Evolutionary conservation across 1,284 basidiomycete genomes (phyloP).

Genomic region (Ceratobasidium sp.): DNA sequence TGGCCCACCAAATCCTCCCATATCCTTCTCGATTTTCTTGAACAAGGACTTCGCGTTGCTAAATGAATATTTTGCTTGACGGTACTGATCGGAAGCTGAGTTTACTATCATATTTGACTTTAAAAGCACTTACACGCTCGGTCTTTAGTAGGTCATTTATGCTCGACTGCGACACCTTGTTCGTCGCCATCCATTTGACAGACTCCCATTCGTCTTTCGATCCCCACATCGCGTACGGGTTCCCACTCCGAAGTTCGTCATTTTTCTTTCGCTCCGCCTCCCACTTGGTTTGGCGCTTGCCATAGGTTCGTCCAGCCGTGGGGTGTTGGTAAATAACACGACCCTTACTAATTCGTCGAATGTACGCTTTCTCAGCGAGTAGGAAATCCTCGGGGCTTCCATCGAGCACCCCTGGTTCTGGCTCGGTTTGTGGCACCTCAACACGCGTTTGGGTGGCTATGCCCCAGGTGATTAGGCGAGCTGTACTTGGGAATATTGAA

Average conservation of each 20-base stretch:
- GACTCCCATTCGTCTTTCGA: slow-evolving; percentile 6
- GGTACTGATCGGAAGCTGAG: too few relatives aligned
- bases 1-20: too few relatives aligned
- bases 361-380: neutral
- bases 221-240: slow-evolving; percentile 18
- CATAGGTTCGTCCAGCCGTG: slow-evolving; percentile 8
- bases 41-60: too few relatives aligned
- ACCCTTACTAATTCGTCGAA: slow-evolving; percentile 1
- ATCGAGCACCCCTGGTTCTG: neutral
- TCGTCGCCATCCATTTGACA: slow-evolving; percentile 22
- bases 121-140: slow-evolving; percentile 4
- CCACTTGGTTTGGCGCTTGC: neutral
- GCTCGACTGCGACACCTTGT: slow-evolving; percentile 7
- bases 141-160: slow-evolving; percentile 15
- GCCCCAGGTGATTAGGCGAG: neutral
- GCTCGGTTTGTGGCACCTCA: neutral
- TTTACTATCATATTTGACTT: too few relatives aligned
- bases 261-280: slow-evolving; percentile 1
- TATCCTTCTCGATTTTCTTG: too few relatives aligned
- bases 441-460: neutral
- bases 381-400: neutral
- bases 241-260: neutral
- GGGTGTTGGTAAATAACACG: slow-evolving; percentile 16
- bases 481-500: neutral
- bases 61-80: too few relatives aligned